These are phyloP conservation scores for Hyphopichia burtonii DNA, from an alignment of 1,139 yeast species.

Conservation along the genomic window DNA sequence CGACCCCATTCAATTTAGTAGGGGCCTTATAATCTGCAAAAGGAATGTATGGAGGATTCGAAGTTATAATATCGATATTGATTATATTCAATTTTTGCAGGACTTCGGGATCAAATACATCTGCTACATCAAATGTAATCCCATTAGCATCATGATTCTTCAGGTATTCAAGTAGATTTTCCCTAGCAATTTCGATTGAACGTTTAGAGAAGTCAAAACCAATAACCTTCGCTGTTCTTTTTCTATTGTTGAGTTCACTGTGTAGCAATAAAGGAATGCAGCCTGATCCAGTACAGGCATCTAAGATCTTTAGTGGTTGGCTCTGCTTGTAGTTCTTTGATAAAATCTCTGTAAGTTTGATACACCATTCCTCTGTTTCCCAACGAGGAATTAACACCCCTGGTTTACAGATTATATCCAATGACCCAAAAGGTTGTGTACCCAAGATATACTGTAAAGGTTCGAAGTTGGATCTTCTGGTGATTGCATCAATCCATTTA, in stretches of 20 bases:
- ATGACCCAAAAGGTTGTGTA: constrained; percentile 78
- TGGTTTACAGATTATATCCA: constrained; percentile 57
- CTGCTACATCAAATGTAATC: constrained; percentile 20
- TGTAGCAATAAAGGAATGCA: constrained; percentile 66
- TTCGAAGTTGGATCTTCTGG: constrained; percentile 41
- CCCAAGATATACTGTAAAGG: constrained; percentile 87
- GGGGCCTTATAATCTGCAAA: constrained; percentile 33
- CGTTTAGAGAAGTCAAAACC: constrained; percentile 62
- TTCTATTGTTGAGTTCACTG: constrained; percentile 22
- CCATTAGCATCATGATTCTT: constrained; percentile 4
- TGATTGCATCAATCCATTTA: constrained; percentile 35
- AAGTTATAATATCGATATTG: constrained; percentile 53
- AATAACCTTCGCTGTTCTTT: constrained; percentile 20
- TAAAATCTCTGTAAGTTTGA: constrained; percentile 29
- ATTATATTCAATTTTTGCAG: constrained; percentile 4
- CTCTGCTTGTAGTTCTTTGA: background rate
- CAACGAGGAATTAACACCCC: constrained; percentile 87
- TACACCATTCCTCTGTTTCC: constrained; percentile 94
- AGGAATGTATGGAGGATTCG: constrained; percentile 92
- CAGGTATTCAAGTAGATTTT: constrained; percentile 33
- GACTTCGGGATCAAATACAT: constrained; percentile 20
- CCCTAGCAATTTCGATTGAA: constrained; percentile 52
- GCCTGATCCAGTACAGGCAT: constrained; percentile 90
- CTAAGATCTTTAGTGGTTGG: constrained; percentile 41
- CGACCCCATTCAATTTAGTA: constrained; percentile 35